phyloP scores from a whole-genome alignment of 768 basidiomycete genomes.

The Termitomyces sp. region DNA sequence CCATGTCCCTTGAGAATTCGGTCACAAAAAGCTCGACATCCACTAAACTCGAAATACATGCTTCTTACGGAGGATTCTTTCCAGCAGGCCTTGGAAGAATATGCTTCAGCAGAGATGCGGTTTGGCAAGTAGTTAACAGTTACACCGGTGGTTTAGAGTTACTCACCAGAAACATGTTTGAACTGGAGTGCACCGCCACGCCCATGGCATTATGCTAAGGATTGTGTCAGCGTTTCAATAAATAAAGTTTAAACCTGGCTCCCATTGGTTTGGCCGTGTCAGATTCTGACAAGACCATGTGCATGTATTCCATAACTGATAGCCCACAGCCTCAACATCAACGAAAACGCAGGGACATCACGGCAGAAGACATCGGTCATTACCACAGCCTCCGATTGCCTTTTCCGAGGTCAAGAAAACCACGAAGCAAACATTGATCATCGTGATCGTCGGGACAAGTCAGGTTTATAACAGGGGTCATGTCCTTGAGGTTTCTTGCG shows the following conservation, averaged over 20 bases:
- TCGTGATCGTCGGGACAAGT: conserved; percentile 7
- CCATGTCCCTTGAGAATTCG: neutral
- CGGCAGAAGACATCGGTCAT: neutral
- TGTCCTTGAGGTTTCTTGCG: neutral
- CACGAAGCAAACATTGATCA: neutral
- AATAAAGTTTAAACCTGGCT: neutral
- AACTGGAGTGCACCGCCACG: neutral
- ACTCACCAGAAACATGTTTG: neutral
- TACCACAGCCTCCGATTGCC: neutral
- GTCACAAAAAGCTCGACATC: neutral
- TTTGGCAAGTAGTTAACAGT: conserved; percentile 55
- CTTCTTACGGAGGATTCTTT: conserved; percentile 53
- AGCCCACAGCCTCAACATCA: too few relatives aligned
- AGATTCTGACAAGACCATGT: too few relatives aligned
- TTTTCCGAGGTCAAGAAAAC: neutral
- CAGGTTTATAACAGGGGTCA: neutral
- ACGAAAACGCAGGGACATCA: too few relatives aligned
- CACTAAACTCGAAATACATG: conserved; percentile 7
- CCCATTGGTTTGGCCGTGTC: neutral
- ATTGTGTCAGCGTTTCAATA: neutral
- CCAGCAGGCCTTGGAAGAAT: conserved; percentile 69
- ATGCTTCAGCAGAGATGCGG: conserved; percentile 69
- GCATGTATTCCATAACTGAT: too few relatives aligned
- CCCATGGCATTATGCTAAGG: neutral
- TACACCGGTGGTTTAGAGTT: neutral